Evolutionary conservation across 352 stramenopile species (phyloP), one percentile per base, ranked within the genome.

Genomic region (Elongisporangium senticosum): DNA sequence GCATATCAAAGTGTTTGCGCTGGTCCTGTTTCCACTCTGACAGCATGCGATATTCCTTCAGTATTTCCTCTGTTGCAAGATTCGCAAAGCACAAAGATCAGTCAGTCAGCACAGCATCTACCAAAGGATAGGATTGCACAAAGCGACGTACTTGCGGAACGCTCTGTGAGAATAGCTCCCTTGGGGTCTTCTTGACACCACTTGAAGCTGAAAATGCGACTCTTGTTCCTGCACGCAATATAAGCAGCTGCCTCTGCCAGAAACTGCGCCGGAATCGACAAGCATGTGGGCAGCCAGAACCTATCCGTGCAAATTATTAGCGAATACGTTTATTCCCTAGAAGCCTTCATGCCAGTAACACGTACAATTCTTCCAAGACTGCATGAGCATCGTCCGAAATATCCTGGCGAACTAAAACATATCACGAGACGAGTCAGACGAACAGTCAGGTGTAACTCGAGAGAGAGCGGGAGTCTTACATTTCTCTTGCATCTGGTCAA

Each of bases 121-220:
- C 33, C 10, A 24, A 21, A 23, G 2, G 58, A 22, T 6, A 2
- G 3, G 2, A 3, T 1, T 6, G 20, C 21, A 49, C 49, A 39
- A 55, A 51, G 22, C 33, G 4, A 78, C 82, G 58, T 77, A 92
- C 82, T 89, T 10, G 83, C 83, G 72, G 66, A 68, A 20, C 81
- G 79, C 37, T 90, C 79, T 10, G 72, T 89, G 24, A 93, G 78
- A n/a, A 79, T 40, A 3, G 62, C 56, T 33, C 78, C 76, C 55
- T 87, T 69, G 21, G 72, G 28, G 39, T 71, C 70, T 48, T 79
- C 67, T 33, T 63, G 73, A 48, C 83, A 93, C 83, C 83, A 93
- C 26, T 82, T 83, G 49, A 91, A 91, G 55, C 76, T 86, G 53
- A 90, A 93, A n/a, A 87, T 74, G 40, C 83, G 79, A 51, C 83